Conservation (phyloP, 2,329 filamentous ascomycete genomes). For the Colletotrichum noveboracense region DNA sequence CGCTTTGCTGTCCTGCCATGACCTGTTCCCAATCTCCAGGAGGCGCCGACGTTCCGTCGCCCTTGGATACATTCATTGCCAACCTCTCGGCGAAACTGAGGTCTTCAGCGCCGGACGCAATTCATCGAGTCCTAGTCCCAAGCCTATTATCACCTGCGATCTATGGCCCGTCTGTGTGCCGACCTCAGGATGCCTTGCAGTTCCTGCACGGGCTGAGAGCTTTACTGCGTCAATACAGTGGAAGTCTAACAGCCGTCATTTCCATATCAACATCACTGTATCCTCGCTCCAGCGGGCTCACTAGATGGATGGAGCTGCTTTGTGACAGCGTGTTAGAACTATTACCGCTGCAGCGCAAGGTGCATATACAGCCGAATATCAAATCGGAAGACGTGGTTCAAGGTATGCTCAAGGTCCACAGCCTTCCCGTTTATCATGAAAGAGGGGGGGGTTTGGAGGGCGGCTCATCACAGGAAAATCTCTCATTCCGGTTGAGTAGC, state of each 20-base stretch:
- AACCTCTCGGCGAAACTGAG: constrained; percentile 61
- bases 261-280: constrained; percentile 83
- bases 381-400: constrained; percentile 77
- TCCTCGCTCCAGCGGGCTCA: constrained; percentile 75
- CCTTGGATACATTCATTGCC: constrained; percentile 69
- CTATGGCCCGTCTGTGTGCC: constrained; percentile 72
- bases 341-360: constrained; percentile 67
- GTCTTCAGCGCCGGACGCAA: constrained; percentile 60
- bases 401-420: constrained; percentile 83
- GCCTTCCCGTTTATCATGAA: constrained; percentile 84
- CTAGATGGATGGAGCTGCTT: constrained; percentile 85
- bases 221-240: constrained; percentile 71
- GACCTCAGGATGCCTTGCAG: constrained; percentile 76
- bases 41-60: constrained; percentile 40
- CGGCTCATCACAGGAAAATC: constrained; percentile 77
- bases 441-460: constrained; percentile 79
- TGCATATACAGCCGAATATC: constrained; percentile 52
- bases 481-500: constrained; percentile 88
- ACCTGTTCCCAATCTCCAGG: constrained; percentile 13
- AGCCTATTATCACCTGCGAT: constrained; percentile 84
- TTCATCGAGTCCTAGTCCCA: constrained; percentile 87
- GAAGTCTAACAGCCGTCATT: constrained; percentile 72
- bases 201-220: constrained; percentile 82
- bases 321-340: constrained; percentile 88
- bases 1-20: constrained; percentile 40